These are phyloP conservation scores for Neolentinus lepideus DNA, from an alignment of 1,284 basidiomycete species.

Conservation along the genomic window DNA sequence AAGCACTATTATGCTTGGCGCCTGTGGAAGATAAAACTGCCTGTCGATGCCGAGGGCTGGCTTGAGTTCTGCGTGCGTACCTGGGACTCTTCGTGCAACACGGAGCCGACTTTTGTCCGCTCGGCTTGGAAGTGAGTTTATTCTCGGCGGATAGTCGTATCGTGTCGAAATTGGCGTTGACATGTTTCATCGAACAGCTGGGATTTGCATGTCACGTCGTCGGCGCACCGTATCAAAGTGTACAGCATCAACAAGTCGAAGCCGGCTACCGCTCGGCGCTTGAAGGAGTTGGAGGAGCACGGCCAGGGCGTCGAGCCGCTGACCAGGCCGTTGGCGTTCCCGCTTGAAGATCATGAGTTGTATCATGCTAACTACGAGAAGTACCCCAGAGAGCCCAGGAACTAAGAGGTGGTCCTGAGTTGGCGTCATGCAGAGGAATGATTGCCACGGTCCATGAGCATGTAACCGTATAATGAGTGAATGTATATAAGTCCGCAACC, in stretches of 20 bases:
- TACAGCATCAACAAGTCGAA: slow-evolving; percentile 43
- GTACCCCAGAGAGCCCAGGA: slow-evolving; percentile 28
- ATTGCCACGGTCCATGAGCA: not conserved
- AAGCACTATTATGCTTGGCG: slow-evolving; percentile 54
- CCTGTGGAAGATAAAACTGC: slow-evolving; percentile 44
- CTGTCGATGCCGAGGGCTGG: slow-evolving; percentile 51
- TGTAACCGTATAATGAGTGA: too few relatives aligned
- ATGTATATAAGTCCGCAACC: too few relatives aligned
- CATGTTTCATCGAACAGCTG: slow-evolving; percentile 25
- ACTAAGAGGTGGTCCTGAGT: slow-evolving; percentile 2
- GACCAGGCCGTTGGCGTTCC: slow-evolving; percentile 31
- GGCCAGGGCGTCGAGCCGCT: slow-evolving; percentile 34
- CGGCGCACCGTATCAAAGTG: slow-evolving; percentile 44
- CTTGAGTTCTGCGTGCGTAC: slow-evolving; percentile 51
- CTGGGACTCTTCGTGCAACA: slow-evolving; percentile 54
- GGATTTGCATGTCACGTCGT: slow-evolving; percentile 51
- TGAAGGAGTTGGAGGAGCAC: slow-evolving; percentile 30
- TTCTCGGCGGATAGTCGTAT: not conserved
- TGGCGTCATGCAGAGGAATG: not conserved
- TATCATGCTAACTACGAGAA: slow-evolving; percentile 27
- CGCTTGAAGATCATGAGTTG: slow-evolving; percentile 30
- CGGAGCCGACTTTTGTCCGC: slow-evolving; percentile 47
- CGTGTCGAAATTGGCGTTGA: not conserved
- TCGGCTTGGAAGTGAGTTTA: slow-evolving; percentile 46
- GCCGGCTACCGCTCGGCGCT: slow-evolving; percentile 33